Percentiles rank a stretch among this genome's conserved stretches.
phyloP scores from a whole-genome alignment of 2,329 filamentous ascomycete species.

The Microsporum ferrugineum region DNA sequence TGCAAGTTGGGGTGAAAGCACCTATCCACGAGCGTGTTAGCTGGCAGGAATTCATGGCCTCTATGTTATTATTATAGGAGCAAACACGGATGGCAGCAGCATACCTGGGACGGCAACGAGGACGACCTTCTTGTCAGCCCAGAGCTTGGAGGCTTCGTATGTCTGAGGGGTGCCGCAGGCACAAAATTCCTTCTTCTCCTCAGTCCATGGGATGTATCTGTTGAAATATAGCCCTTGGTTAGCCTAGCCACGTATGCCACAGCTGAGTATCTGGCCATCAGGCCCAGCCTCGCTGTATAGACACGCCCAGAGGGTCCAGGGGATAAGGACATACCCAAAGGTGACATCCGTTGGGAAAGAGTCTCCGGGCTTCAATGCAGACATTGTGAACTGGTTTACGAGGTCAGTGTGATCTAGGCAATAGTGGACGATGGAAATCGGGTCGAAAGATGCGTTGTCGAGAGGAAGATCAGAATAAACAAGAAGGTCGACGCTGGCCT shows the following conservation, averaged over 20 bases:
- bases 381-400: constrained; percentile 32
- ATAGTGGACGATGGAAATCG: not conserved
- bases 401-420: not conserved
- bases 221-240: constrained; percentile 1
- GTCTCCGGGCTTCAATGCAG: constrained; percentile 68
- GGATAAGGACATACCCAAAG: constrained; percentile 52
- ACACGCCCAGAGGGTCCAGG: not conserved
- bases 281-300: not conserved
- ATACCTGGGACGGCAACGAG: constrained; percentile 55
- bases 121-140: constrained; percentile 59
- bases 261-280: constrained; percentile 9
- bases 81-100: constrained; percentile 13
- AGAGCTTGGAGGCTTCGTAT: constrained; percentile 71
- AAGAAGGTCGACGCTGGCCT: not conserved
- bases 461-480: no score
- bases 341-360: constrained; percentile 67
- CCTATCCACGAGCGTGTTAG: constrained; percentile 34
- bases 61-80: not conserved
- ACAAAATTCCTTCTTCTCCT: constrained; percentile 56
- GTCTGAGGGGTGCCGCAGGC: constrained; percentile 66
- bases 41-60: not conserved
- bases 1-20: constrained; percentile 81
- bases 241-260: not conserved
- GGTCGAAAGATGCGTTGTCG: not conserved
- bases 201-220: constrained; percentile 66